A percentile compares a stretch with the other conserved stretches of the same genome.
phyloP scores from a whole-genome alignment of 768 basidiomycete species.

The Paxillus rubicundulus region DNA sequence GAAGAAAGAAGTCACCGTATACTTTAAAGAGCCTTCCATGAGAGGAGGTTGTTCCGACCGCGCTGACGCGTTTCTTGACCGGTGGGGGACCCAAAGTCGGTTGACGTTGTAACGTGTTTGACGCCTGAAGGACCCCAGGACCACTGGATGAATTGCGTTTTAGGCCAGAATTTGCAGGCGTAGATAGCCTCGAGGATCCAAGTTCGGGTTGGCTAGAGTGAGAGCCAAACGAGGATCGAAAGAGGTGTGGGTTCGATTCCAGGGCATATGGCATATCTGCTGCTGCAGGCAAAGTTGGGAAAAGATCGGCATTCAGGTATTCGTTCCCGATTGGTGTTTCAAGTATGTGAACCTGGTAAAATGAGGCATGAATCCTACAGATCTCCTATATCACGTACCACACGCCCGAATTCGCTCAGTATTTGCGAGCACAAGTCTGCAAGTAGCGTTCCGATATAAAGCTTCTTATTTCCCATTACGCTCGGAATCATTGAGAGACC shows the following conservation, averaged over 20 bases:
- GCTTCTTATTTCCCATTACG: constrained; percentile 82
- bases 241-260: constrained; percentile 42
- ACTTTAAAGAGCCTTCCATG: constrained; percentile 87
- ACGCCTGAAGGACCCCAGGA: constrained; percentile 24
- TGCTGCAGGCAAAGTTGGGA: constrained; percentile 59
- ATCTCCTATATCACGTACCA: constrained; percentile 53
- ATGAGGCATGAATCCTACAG: constrained; percentile 7
- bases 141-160: constrained; percentile 58
- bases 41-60: constrained; percentile 67
- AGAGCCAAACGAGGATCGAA: constrained; percentile 45
- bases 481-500: constrained; percentile 79
- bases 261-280: constrained; percentile 61
- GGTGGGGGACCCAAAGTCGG: constrained; percentile 45
- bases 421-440: constrained; percentile 88
- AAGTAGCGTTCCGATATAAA: constrained; percentile 85
- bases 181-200: constrained; percentile 16
- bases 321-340: constrained; percentile 87
- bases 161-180: constrained; percentile 30
- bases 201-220: constrained; percentile 60
- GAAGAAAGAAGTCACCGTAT: constrained; percentile 82
- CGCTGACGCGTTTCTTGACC: constrained; percentile 59
- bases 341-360: constrained; percentile 62
- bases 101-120: constrained; percentile 43
- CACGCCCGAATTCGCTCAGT: constrained; percentile 76
- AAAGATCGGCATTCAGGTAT: constrained; percentile 67